Percentiles rank a stretch among this genome's conserved stretches.
phyloP scores from a whole-genome alignment of 2,329 filamentous ascomycete species.

The Cytospora piceae region DNA sequence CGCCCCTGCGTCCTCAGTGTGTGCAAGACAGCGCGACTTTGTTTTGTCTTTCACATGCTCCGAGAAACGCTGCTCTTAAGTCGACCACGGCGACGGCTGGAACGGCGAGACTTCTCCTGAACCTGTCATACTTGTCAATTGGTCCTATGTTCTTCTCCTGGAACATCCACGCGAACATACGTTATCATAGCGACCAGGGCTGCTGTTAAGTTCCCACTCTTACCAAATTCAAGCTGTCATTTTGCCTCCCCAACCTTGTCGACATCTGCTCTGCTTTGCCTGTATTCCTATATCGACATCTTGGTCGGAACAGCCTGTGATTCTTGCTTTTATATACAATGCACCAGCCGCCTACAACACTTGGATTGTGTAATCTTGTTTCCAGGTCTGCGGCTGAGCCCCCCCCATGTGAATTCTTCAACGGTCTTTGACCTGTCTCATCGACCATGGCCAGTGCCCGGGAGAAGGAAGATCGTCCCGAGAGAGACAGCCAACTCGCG shows the following conservation, averaged over 20 bases:
- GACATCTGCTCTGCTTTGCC: neutral
- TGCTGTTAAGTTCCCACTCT: constrained; percentile 1
- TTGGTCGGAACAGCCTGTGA: neutral
- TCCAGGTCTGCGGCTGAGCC: neutral
- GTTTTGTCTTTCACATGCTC: neutral
- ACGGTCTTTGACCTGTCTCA: neutral
- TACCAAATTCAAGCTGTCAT: neutral
- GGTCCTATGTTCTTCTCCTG: neutral
- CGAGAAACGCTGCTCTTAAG: neutral
- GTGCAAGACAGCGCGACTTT: neutral
- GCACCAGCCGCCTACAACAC: neutral
- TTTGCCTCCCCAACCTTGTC: neutral
- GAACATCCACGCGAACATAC: neutral
- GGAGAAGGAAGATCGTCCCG: neutral
- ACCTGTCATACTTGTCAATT: neutral
- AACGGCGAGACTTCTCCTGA: neutral
- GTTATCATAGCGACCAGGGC: neutral
- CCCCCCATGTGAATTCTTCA: neutral
- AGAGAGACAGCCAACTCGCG: neutral
- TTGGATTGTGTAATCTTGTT: neutral
- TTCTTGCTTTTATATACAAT: neutral
- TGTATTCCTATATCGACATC: neutral
- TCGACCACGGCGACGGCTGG: neutral
- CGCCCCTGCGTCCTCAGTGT: neutral
- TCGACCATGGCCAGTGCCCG: neutral